Evolutionary conservation across 2,329 filamentous ascomycete genomes (phyloP).

Genomic region (Pseudohalonectria lignicola): DNA sequence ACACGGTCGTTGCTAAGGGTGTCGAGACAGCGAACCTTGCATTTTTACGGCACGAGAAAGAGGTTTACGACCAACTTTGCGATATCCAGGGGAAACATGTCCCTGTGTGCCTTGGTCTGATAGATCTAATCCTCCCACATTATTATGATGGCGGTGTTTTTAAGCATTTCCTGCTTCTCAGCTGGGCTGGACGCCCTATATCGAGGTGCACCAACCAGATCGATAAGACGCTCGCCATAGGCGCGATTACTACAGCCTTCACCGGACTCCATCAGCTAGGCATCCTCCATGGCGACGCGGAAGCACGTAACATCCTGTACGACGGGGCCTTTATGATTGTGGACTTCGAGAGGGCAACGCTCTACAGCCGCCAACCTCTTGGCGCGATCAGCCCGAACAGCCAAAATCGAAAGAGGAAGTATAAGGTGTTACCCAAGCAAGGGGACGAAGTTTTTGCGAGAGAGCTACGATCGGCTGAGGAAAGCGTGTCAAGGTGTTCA

Average conservation of each 20-base stretch:
- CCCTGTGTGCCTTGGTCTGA: slow-evolving; percentile 6
- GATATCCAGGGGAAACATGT: slow-evolving; percentile 5
- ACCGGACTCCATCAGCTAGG: slow-evolving; percentile 4
- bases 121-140: slow-evolving; percentile 4
- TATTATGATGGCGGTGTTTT: slow-evolving; percentile 7
- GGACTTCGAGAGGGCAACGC: slow-evolving; percentile 18
- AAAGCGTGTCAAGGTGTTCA: neutral
- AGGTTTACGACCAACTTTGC: slow-evolving; percentile 4
- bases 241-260: neutral
- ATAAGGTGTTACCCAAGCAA: neutral
- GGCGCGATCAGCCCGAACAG: neutral
- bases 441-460: neutral
- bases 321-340: slow-evolving; percentile 4
- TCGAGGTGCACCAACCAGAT: slow-evolving; percentile 8
- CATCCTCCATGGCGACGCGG: slow-evolving; percentile 3
- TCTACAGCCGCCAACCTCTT: slow-evolving; percentile 3
- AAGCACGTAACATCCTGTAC: neutral
- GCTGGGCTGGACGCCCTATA: slow-evolving; percentile 17
- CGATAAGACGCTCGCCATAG: neutral
- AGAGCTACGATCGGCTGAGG: neutral
- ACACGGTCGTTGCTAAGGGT: slow-evolving; percentile 27
- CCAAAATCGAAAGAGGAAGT: neutral
- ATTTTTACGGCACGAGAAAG: slow-evolving; percentile 8
- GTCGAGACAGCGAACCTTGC: slow-evolving; percentile 14
- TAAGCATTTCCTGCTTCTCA: slow-evolving; percentile 8